Conservation (phyloP, 208 protist genomes). For the Acanthamoeba castellanii region DNA sequence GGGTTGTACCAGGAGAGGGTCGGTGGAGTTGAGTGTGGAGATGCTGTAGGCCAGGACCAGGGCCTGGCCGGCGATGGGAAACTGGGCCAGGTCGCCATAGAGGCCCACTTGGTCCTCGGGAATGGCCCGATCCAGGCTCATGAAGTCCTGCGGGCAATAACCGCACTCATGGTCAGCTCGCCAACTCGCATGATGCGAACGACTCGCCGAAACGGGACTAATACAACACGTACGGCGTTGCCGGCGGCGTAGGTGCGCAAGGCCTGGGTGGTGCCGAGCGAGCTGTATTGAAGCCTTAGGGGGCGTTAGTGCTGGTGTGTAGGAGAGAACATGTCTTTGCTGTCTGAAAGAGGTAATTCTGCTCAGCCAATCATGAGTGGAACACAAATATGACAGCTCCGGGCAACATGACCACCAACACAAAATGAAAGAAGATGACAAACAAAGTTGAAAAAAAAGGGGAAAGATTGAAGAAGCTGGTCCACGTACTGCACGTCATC, state of each 20-base stretch:
- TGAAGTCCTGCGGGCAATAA: neutral
- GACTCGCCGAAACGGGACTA: no score
- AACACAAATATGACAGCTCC: no score
- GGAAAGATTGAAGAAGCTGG: no score
- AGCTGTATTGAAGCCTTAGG: neutral
- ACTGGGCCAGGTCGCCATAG: neutral
- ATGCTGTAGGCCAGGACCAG: neutral
- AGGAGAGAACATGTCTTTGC: neutral
- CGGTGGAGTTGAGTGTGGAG: neutral
- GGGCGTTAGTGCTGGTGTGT: neutral
- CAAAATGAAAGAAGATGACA: neutral
- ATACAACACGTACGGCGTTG: no score
- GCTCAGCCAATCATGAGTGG: no score
- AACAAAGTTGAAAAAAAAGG: neutral
- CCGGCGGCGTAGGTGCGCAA: no score
- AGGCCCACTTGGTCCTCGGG: neutral
- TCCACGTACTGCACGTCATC: neutral
- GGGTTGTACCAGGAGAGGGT: neutral
- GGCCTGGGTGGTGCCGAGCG: no score
- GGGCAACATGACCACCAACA: no score
- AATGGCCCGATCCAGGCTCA: neutral
- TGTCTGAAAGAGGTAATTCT: neutral
- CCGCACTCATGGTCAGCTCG: no score
- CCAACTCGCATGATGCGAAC: no score
- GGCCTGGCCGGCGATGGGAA: constrained; percentile 5